Evolutionary conservation across 768 basidiomycete genomes (phyloP), one percentile per base, ranked within the genome.

Genomic region (Phylloporus arenicola): DNA sequence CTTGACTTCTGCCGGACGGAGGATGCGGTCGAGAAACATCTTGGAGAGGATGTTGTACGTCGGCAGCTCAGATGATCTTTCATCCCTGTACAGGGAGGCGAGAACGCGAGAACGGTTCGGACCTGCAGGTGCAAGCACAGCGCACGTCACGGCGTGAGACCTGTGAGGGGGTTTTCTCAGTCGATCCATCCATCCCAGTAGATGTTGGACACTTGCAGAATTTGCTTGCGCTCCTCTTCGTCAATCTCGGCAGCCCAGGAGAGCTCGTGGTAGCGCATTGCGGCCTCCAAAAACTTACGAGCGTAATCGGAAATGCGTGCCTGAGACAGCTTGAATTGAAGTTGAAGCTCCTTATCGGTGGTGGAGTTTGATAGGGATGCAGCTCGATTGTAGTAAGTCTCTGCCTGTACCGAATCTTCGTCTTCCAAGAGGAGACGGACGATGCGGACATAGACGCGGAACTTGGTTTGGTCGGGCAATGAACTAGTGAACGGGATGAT

Each of bases 11-110:
- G 80, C 75, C 1, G 92, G 78, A 39, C 93, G 87, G 44, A 99
- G 80, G 64, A 99, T 97, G 57, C 92, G 93, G 64, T 98, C 96
- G 55, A 98, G 84, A 71, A 96, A 93, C 95, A 98, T 98, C 67
- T 97, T 97, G 33, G 88, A 84, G 22, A 99, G 82, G 65, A 99
- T 93, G 62, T 89, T 88, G 73, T 84, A 86, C 12, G 87, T 84
- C 7, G 85, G 79, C 3, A 95, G 81, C 20, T 88, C 82, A 24
- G 76, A 62, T 0, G 91, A 84, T 34, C 96, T 84, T 63, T 98
- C 96, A 64, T 99, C 96, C 43, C 96, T 81, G 64, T 91, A 94
- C 43, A 99, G 77, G 24, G 95, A 86, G 8, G 93, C 91, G 48
- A 99, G 79, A 13, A 96, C 78, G 29, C 96, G 84, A 35, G 94